Evolutionary conservation across 345 rosid genomes (phyloP).

Genomic region (Aquilaria sinensis): DNA sequence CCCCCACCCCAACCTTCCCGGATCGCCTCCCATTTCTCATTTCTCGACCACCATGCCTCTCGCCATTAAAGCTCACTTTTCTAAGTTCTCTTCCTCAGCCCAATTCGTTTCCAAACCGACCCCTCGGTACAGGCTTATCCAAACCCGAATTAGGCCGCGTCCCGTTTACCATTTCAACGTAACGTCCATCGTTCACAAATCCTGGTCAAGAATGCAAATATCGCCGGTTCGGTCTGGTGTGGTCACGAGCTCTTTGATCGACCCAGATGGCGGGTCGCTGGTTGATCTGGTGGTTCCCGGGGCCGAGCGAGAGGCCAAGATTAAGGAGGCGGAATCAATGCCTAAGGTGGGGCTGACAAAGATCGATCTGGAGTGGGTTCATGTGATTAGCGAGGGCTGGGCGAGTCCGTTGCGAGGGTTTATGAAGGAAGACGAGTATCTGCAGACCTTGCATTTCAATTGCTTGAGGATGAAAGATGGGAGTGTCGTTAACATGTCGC

Average conservation of each 20-base stretch:
- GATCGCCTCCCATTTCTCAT: not conserved
- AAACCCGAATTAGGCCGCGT: conserved; percentile 18
- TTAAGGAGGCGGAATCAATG: conserved; percentile 52
- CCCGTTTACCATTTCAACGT: conserved; percentile 39
- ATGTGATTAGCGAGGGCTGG: conserved; percentile 92
- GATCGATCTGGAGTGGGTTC: conserved; percentile 94
- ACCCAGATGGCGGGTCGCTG: conserved; percentile 81
- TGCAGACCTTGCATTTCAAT: conserved; percentile 90
- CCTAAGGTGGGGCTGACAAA: conserved; percentile 57
- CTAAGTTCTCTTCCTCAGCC: conserved; percentile 6
- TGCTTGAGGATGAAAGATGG: conserved; percentile 57
- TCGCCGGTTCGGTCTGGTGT: conserved; percentile 9
- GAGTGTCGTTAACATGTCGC: conserved; percentile 73
- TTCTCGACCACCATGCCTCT: conserved; percentile 3
- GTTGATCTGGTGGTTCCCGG: conserved; percentile 70
- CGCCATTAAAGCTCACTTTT: conserved; percentile 3
- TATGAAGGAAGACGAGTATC: conserved; percentile 88
- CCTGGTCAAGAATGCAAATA: conserved; percentile 15
- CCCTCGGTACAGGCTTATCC: not conserved
- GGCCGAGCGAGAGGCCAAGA: conserved; percentile 40
- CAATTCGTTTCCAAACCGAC: not conserved
- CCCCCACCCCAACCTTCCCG: not conserved
- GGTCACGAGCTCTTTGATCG: conserved; percentile 68
- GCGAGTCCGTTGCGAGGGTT: conserved; percentile 93
- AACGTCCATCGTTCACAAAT: conserved; percentile 12